phyloP scores from a whole-genome alignment of 768 basidiomycete genomes.

The Xanthoconium stramineum region DNA sequence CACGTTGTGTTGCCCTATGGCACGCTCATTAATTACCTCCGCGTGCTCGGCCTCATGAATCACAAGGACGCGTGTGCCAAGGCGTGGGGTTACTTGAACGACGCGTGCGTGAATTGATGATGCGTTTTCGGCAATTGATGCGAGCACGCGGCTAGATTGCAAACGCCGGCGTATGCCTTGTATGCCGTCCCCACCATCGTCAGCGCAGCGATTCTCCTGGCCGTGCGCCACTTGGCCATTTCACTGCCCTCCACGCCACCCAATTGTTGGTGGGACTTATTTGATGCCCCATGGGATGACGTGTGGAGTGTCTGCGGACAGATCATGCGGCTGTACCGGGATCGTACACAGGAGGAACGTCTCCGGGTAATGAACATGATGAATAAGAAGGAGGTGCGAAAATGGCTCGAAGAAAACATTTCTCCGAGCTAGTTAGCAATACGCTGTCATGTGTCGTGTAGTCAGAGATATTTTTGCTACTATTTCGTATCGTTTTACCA shows the following conservation, averaged over 20 bases:
- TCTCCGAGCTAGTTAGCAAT: slow-evolving; percentile 8
- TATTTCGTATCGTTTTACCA: not conserved
- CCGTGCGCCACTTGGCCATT: slow-evolving; percentile 68
- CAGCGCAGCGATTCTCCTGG: slow-evolving; percentile 82
- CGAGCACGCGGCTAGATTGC: slow-evolving; percentile 54
- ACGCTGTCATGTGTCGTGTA: not conserved
- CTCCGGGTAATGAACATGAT: slow-evolving; percentile 54
- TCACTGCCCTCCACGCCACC: slow-evolving; percentile 69
- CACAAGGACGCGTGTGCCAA: slow-evolving; percentile 64
- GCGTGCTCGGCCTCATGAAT: slow-evolving; percentile 81
- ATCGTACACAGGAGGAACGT: slow-evolving; percentile 43
- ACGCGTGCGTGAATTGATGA: slow-evolving; percentile 67
- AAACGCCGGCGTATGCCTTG: slow-evolving; percentile 88
- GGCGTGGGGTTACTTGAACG: slow-evolving; percentile 96
- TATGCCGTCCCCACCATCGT: slow-evolving; percentile 91
- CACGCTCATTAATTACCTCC: slow-evolving; percentile 90
- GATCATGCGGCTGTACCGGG: slow-evolving; percentile 77
- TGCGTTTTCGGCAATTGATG: not conserved
- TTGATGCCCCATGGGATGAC: slow-evolving; percentile 90
- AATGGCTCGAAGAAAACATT: slow-evolving; percentile 70
- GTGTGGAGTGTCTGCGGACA: slow-evolving; percentile 82
- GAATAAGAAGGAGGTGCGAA: slow-evolving; percentile 74
- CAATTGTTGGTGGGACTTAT: slow-evolving; percentile 89
- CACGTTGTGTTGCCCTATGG: slow-evolving; percentile 92
- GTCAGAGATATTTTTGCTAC: not conserved